Evolutionary conservation across 208 protist species (phyloP), one percentile per base, ranked within the genome.

Genomic region (Phytomonas serpens): DNA sequence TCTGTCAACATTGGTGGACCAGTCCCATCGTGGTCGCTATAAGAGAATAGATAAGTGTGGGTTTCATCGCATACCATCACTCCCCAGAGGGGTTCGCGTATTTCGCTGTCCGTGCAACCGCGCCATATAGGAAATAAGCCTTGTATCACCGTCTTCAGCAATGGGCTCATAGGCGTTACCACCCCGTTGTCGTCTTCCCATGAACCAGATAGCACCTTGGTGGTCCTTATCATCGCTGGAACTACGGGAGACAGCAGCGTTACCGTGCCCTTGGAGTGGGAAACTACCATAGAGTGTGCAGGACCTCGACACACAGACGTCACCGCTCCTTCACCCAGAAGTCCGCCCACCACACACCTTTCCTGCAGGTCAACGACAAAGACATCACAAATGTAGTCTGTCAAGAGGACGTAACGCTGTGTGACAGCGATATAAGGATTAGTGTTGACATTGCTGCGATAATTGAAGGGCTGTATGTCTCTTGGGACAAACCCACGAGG

Each of bases 311-410:
- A 88, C 0, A 86, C 79, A n/a, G 76, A 73, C 30, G 81, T 86
- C 83, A 93, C 85, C 5, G 88, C 79, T 0, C 85, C 88, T 27
- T 81, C 69, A 4, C 78, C 79, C 9, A 69, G 31, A 67, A 88
- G 31, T 6, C 75, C 64, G 7, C 79, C 83, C 7, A 90, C 83
- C 33, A 84, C 81, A 42, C 77, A 67, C 5, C 77, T 78, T 47
- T 64, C 66, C 7, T 83, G 67, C 10, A 94, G 72, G 69, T 94
- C 86, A 23, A 94, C 81, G 9, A 92, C 52, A 68, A 87, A 89
- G 57, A 69, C 75, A 61, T 90, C 83, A 38, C 78, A 73, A 40
- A 87, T 74, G 14, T 75, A 73, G 80, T 92, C 85, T 10, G 79
- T 73, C 14, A 92, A 65, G 23, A 94, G 51, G 4, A 82, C 78